Evolutionary conservation across 257 asterid species (phyloP).

Genomic region (Verbena officinalis): DNA sequence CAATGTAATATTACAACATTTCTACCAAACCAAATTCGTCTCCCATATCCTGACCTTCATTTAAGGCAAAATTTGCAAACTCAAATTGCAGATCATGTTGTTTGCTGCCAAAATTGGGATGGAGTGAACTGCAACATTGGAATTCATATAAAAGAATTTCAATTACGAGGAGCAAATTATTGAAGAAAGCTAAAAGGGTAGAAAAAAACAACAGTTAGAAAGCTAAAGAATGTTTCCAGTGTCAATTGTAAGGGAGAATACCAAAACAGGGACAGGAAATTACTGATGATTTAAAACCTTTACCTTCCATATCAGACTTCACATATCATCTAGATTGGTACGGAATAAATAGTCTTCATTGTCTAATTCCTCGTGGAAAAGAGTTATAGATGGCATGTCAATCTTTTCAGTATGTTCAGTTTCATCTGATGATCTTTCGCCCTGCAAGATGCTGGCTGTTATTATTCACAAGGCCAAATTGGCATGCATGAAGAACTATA

Average conservation of each 20-base stretch:
- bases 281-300: not conserved
- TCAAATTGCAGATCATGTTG: not conserved
- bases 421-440: conserved; percentile 53
- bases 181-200: not conserved
- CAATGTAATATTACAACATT: not conserved
- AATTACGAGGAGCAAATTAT: not conserved
- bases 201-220: not conserved
- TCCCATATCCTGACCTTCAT: not conserved
- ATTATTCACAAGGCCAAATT: conserved; percentile 12
- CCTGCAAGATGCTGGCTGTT: conserved; percentile 54
- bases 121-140: conserved; percentile 24
- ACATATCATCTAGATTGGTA: conserved; percentile 62
- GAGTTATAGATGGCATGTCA: conserved; percentile 50
- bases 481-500: conserved; percentile 14
- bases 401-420: conserved; percentile 32
- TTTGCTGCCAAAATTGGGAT: conserved; percentile 6
- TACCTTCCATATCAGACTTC: conserved; percentile 28
- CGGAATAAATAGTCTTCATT: conserved; percentile 78
- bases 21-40: not conserved
- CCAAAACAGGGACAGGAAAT: conserved; percentile 8
- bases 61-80: not conserved
- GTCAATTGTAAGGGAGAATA: not conserved
- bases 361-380: conserved; percentile 83
- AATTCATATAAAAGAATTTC: no score
- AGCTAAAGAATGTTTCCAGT: not conserved